Base-by-base conservation (phyloP, 495 filamentous ascomycete species). In the Opeltia flavorubescens region DNA sequence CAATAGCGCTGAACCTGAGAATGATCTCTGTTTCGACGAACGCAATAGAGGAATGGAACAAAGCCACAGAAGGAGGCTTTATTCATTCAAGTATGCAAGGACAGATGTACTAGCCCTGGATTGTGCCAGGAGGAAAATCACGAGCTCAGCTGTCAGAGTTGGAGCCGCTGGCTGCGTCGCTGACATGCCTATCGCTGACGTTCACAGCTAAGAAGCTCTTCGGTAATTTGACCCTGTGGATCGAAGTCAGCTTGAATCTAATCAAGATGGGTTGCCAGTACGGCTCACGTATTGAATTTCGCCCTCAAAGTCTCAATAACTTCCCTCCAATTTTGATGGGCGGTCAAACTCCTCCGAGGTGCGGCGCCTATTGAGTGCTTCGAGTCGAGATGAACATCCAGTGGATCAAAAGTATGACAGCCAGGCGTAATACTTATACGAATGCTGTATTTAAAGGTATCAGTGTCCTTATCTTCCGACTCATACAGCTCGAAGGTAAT, bases 401-500 rank as follows among this genome's bases (percentile, higher is more conserved):
- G 68, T 1, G 88, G 89, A 61, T 95, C 93, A 59, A 86, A 94
- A 12, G 87, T 84, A 65, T 98, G 91, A 52, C 89, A 95, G 18
- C 91, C 91, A 9, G 93, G 93, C 47, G 81, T 89, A 57, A 98
- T 86, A 13, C 86, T 91, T 57, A 98, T 93, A 36, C 89, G 80
- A 59, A 98, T 98, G 52, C 83, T 88, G 64, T 98, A 98, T 35
- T 83, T 85, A 61, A 87, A 94, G 4, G 74, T 74, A 39, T 73
- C 75, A 3, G 74, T 74, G 29, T 81, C 77, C 43, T 77, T 78
- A 51, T 89, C 86, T 57, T 87, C 83, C 42, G 85, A 85, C 62
- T 98, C 91, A 64, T 96, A 96, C 43, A 98, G 72, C 65, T 98
- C 91, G 54, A 98, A 98, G 60, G 84, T 89, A 55, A 98, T 95